These are phyloP conservation scores for Lepidium campestre DNA, from an alignment of 441 rosid genomes.

Conservation along the genomic window DNA sequence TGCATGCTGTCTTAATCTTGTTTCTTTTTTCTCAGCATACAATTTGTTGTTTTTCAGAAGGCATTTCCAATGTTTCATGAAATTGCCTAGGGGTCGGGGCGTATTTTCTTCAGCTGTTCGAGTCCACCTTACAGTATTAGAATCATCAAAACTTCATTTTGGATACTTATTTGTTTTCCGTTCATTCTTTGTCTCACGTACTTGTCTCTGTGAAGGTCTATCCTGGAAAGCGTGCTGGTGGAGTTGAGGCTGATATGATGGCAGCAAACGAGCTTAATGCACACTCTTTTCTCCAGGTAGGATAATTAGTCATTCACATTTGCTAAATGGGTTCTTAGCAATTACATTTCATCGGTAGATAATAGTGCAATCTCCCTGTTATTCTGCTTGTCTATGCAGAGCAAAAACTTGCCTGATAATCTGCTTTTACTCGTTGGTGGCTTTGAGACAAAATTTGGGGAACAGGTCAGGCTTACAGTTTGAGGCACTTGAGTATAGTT, in stretches of 20 bases:
- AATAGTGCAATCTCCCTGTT: slow-evolving; percentile 3
- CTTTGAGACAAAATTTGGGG: slow-evolving; percentile 84
- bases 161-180: neutral
- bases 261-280: slow-evolving; percentile 91
- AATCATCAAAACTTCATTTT: neutral
- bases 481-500: slow-evolving; percentile 12
- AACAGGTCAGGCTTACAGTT: slow-evolving; percentile 58
- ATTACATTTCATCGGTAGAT: neutral
- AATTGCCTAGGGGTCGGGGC: neutral
- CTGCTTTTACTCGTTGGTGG: slow-evolving; percentile 75
- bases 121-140: neutral
- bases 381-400: slow-evolving; percentile 38
- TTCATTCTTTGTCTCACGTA: neutral
- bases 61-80: neutral
- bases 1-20: neutral
- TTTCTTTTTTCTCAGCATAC: neutral
- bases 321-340: neutral
- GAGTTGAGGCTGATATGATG: slow-evolving; percentile 91
- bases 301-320: slow-evolving; percentile 20
- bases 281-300: slow-evolving; percentile 86
- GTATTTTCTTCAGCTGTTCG: neutral
- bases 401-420: slow-evolving; percentile 63
- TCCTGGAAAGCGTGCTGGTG: slow-evolving; percentile 83
- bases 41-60: neutral
- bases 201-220: slow-evolving; percentile 57